Evolutionary conservation across 306 rosid genomes (phyloP).

Genomic region (Alnus glutinosa): DNA sequence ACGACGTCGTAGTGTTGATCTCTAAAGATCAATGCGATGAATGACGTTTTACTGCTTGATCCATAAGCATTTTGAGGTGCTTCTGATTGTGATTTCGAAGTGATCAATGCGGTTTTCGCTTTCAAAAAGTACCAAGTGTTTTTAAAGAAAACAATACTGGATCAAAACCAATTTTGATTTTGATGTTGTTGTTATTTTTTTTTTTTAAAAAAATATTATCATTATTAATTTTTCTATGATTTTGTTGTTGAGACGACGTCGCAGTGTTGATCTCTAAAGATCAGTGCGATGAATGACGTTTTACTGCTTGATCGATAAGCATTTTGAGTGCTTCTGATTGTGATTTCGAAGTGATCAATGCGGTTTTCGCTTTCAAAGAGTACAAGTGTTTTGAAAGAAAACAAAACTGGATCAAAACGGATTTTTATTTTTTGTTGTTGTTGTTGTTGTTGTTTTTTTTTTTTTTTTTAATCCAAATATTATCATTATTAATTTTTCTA

Average conservation of each 20-base stretch:
- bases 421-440: neutral
- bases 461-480: too few relatives aligned
- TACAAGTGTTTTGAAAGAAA: neutral
- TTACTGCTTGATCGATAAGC: constrained; percentile 17
- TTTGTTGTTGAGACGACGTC: neutral
- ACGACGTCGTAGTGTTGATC: constrained; percentile 20
- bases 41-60: constrained; percentile 13
- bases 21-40: neutral
- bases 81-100: neutral
- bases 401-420: neutral
- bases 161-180: too few relatives aligned
- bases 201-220: too few relatives aligned
- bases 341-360: neutral
- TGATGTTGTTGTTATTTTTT: too few relatives aligned
- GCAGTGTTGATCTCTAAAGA: constrained; percentile 13
- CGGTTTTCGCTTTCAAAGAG: neutral
- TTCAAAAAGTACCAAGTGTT: neutral
- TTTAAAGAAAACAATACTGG: neutral
- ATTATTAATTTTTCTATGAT: too few relatives aligned
- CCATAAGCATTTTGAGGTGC: neutral
- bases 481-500: constrained; percentile 6
- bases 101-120: neutral
- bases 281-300: neutral
- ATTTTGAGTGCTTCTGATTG: neutral
- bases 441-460: neutral